phyloP scores from a whole-genome alignment of 1,284 basidiomycete species.

The Tetrapyrgos nigripes region DNA sequence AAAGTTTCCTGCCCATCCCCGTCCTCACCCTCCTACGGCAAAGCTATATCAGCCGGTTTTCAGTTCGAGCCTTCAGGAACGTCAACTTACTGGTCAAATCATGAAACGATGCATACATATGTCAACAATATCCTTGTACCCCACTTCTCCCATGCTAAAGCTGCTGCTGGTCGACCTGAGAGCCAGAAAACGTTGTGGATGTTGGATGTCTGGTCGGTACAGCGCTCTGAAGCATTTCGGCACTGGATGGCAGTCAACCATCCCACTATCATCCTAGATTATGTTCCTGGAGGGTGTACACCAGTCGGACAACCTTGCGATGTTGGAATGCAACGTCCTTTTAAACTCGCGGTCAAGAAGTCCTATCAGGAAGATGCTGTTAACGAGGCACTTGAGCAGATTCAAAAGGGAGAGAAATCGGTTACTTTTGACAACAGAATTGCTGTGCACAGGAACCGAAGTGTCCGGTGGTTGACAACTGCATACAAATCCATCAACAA shows the following conservation, averaged over 20 bases:
- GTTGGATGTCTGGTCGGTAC: constrained; percentile 4
- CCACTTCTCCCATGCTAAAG: background rate
- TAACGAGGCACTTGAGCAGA: background rate
- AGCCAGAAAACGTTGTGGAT: background rate
- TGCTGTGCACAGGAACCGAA: background rate
- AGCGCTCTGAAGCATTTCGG: background rate
- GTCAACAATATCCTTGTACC: background rate
- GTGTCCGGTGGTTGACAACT: background rate
- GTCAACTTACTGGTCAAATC: background rate
- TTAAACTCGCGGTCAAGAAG: constrained; percentile 3
- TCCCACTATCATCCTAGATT: constrained; percentile 2
- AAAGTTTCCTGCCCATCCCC: no score
- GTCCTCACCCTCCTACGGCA: no score
- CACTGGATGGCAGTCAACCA: constrained; percentile 2
- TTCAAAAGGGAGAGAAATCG: background rate
- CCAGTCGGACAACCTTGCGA: constrained; percentile 3
- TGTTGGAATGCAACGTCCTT: constrained; percentile 4
- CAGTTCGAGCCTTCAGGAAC: no score
- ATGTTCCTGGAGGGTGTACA: constrained; percentile 6
- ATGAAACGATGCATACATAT: background rate
- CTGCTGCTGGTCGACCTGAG: background rate
- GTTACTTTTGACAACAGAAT: background rate
- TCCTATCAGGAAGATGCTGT: constrained; percentile 4
- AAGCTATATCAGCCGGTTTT: no score
- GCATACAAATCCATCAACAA: background rate